Evolutionary conservation across 2,329 filamentous ascomycete genomes (phyloP).

Genomic region (Didymella pinodella): DNA sequence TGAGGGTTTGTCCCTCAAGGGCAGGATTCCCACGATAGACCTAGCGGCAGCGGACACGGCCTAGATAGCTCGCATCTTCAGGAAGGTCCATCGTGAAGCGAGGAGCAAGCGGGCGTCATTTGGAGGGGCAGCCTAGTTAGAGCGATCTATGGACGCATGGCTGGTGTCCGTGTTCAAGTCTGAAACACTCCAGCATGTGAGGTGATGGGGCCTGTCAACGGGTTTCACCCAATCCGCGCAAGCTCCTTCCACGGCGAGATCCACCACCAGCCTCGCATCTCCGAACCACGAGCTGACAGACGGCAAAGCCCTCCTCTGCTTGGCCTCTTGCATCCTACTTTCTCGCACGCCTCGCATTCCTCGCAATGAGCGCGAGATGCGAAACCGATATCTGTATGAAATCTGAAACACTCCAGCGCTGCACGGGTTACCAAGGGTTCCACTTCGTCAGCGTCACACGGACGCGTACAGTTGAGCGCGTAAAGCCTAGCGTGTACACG

Average conservation of each 20-base stretch:
- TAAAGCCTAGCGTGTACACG: neutral
- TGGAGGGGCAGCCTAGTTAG: constrained; percentile 17
- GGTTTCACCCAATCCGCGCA: constrained; percentile 10
- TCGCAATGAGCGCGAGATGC: neutral
- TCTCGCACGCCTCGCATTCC: neutral
- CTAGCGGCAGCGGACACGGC: constrained; percentile 20
- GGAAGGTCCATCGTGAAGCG: constrained; percentile 21
- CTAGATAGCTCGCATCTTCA: constrained; percentile 17
- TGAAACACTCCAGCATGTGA: constrained; percentile 21
- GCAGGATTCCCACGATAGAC: constrained; percentile 15
- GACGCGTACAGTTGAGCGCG: neutral
- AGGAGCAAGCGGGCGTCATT: constrained; percentile 18
- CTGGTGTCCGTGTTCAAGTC: constrained; percentile 18
- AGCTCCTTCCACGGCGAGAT: constrained; percentile 5
- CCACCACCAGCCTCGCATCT: constrained; percentile 13
- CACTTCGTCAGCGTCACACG: neutral
- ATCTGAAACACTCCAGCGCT: constrained; percentile 20
- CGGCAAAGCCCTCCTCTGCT: neutral
- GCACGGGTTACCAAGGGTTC: neutral
- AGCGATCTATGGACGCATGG: constrained; percentile 11
- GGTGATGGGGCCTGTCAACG: constrained; percentile 14
- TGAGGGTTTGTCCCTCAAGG: constrained; percentile 16
- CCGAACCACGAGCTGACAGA: constrained; percentile 7
- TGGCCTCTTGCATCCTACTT: neutral
- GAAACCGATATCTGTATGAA: constrained; percentile 5